phyloP scores from a whole-genome alignment of 208 protist species.

The Trypanosoma platydactyli region DNA sequence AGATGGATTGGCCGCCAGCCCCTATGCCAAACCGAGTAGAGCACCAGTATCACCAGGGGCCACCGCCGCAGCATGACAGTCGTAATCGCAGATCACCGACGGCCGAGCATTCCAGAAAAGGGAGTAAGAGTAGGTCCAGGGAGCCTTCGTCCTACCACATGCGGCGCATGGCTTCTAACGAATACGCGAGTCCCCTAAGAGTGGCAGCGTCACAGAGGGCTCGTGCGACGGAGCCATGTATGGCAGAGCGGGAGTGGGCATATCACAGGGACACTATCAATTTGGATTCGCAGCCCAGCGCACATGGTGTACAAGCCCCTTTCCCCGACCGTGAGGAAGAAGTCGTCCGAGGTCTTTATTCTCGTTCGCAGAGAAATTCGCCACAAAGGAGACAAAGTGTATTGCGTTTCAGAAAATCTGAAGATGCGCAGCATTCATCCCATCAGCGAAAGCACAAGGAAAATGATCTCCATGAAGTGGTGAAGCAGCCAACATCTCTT shows the following conservation, averaged over 20 bases:
- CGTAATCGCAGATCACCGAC: not conserved
- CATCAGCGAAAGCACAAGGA: slow-evolving; percentile 8
- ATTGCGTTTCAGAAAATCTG: not conserved
- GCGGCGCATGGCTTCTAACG: not conserved
- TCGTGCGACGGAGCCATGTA: slow-evolving; percentile 1
- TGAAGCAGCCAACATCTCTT: too few species aligned
- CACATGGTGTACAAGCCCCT: not conserved
- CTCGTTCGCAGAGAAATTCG: not conserved
- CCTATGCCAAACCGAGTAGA: not conserved
- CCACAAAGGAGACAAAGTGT: slow-evolving; percentile 14
- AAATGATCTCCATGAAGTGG: slow-evolving; percentile 4
- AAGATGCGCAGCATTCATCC: not conserved
- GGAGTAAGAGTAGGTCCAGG: not conserved
- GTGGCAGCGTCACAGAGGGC: not conserved
- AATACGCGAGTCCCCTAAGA: too few species aligned
- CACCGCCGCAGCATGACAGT: not conserved
- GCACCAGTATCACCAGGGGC: not conserved
- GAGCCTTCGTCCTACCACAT: not conserved
- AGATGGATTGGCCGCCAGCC: not conserved
- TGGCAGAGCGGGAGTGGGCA: not conserved
- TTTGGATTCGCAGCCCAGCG: not conserved
- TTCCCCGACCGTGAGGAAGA: slow-evolving; percentile 10
- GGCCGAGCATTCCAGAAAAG: not conserved
- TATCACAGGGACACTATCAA: not conserved
- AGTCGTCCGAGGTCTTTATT: not conserved